These are phyloP conservation scores for Ophiocordyceps unilateralis DNA, from an alignment of 2,329 filamentous ascomycete species.

Conservation along the genomic window DNA sequence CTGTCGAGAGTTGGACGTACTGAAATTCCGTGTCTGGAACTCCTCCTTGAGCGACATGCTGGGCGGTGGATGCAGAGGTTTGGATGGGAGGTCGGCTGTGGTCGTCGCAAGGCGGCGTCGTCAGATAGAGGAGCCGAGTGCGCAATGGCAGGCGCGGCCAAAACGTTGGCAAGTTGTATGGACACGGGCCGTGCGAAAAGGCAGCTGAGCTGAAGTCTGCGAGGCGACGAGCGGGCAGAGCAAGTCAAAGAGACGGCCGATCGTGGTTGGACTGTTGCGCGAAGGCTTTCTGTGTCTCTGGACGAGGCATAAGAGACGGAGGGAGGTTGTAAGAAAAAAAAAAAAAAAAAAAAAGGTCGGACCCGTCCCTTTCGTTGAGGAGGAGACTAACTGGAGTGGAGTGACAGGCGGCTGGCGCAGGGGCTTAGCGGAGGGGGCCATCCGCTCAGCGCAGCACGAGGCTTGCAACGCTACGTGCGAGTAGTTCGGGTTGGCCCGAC, in stretches of 20 bases:
- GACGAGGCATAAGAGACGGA: neutral
- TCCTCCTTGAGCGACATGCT: constrained; percentile 57
- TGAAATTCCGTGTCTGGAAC: constrained; percentile 58
- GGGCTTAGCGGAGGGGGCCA: neutral
- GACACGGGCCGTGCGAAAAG: neutral
- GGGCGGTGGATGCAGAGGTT: constrained; percentile 7
- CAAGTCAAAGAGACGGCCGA: neutral
- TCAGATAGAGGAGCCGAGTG: neutral
- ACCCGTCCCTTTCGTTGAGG: neutral
- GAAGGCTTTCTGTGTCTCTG: neutral
- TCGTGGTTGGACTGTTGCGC: neutral
- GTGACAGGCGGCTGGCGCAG: neutral
- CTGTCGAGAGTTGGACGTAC: constrained; percentile 25
- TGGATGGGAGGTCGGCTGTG: neutral
- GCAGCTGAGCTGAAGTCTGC: neutral
- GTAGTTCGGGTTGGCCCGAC: neutral
- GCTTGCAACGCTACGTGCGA: neutral
- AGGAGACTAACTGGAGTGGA: neutral
- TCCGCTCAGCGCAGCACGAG: neutral
- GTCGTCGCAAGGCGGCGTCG: neutral
- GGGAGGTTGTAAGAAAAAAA: neutral
- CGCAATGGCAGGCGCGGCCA: constrained; percentile 1
- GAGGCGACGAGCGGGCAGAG: neutral
- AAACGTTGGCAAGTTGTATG: neutral
- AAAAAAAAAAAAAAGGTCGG: neutral